Conservation (phyloP, 163 green algal species). For the Coccomyxa subellipsoidea region DNA sequence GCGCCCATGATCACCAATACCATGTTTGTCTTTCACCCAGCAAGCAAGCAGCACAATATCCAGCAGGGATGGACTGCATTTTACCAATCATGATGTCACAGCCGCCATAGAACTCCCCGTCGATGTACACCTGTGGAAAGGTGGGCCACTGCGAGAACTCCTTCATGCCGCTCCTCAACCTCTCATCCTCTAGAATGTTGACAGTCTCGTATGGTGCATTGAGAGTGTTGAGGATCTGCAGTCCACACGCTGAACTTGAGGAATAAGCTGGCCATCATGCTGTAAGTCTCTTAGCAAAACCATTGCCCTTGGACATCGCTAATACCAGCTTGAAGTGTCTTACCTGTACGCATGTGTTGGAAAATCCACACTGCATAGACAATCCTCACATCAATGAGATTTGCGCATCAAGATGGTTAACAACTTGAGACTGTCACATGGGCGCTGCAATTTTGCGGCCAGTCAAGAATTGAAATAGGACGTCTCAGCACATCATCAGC, state of each 20-base stretch:
- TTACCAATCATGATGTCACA: slow-evolving; percentile 88
- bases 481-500: neutral
- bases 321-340: too few species aligned
- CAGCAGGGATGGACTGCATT: too few species aligned
- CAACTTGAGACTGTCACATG: too few species aligned
- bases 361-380: slow-evolving; percentile 86
- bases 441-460: too few species aligned
- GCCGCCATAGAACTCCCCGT: slow-evolving; percentile 86
- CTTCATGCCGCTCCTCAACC: slow-evolving; percentile 85
- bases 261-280: neutral
- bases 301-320: too few species aligned
- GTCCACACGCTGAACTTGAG: neutral
- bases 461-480: too few species aligned
- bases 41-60: too few species aligned
- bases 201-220: slow-evolving; percentile 70
- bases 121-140: slow-evolving; percentile 80
- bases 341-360: slow-evolving; percentile 83
- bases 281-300: too few species aligned
- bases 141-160: slow-evolving; percentile 54
- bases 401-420: too few species aligned
- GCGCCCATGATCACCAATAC: too few species aligned
- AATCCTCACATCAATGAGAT: neutral
- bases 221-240: slow-evolving; percentile 65
- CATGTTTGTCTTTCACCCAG: too few species aligned
- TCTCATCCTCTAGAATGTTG: slow-evolving; percentile 85